Percentiles rank a stretch among this genome's conserved stretches.
Conservation (phyloP, 2,329 filamentous ascomycete genomes). For the Pseudogymnoascus sp. region DNA sequence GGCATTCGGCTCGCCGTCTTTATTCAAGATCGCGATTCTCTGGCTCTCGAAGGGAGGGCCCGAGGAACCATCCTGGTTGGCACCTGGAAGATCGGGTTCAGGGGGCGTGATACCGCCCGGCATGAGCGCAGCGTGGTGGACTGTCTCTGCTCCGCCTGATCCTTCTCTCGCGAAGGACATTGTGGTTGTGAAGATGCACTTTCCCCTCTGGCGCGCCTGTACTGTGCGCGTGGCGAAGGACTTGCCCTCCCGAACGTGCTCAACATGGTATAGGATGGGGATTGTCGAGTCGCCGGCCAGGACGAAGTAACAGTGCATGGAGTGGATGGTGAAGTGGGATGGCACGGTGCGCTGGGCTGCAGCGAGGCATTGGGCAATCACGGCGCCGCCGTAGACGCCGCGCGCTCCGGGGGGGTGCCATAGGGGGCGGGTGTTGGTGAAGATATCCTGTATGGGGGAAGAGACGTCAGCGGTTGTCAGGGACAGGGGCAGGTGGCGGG, state of each 20-base stretch:
- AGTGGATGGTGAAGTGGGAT: slow-evolving; percentile 73
- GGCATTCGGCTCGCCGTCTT: slow-evolving; percentile 47
- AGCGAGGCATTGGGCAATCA: slow-evolving; percentile 84
- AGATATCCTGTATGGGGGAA: slow-evolving; percentile 58
- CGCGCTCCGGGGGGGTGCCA: slow-evolving; percentile 91
- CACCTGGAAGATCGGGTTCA: slow-evolving; percentile 26
- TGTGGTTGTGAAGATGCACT: slow-evolving; percentile 91
- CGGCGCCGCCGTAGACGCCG: slow-evolving; percentile 86
- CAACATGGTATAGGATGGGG: slow-evolving; percentile 90
- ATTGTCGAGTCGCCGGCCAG: slow-evolving; percentile 78
- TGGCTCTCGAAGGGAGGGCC: slow-evolving; percentile 48
- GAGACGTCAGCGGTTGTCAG: not conserved
- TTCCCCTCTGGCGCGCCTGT: slow-evolving; percentile 83
- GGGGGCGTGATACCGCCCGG: slow-evolving; percentile 38
- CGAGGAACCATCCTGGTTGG: slow-evolving; percentile 20
- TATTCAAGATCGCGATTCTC: slow-evolving; percentile 47
- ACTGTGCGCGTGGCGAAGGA: slow-evolving; percentile 90
- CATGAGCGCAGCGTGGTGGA: slow-evolving; percentile 59
- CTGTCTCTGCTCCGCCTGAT: slow-evolving; percentile 41
- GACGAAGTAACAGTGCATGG: slow-evolving; percentile 98
- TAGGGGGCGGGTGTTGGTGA: slow-evolving; percentile 83
- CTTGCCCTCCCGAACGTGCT: slow-evolving; percentile 81
- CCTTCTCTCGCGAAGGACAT: slow-evolving; percentile 73
- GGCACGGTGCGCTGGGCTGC: slow-evolving; percentile 85
- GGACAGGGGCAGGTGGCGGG: not conserved